These are phyloP conservation scores for Skeletonema costatum DNA, from an alignment of 108 stramenopile genomes.

Conservation along the genomic window DNA sequence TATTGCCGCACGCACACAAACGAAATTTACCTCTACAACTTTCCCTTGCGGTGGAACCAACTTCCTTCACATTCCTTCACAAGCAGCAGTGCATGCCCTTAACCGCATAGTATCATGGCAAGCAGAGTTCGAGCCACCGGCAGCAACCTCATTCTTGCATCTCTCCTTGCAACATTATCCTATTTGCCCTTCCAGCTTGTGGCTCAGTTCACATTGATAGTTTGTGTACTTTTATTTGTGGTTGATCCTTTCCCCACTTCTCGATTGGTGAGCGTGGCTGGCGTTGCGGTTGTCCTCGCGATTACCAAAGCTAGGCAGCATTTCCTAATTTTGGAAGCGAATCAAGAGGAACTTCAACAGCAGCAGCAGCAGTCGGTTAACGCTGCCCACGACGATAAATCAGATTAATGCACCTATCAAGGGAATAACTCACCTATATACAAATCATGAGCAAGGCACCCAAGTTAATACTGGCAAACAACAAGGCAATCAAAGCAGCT, in stretches of 20 bases:
- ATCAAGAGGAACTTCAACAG: not conserved
- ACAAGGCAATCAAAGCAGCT: constrained; percentile 44
- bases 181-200: constrained; percentile 66
- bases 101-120: constrained; percentile 1
- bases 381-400: not conserved
- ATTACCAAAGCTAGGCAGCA: not conserved
- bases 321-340: not conserved
- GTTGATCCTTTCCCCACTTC: constrained; percentile 61
- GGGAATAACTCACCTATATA: not conserved
- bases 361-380: not conserved
- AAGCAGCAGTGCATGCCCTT: not conserved
- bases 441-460: not conserved
- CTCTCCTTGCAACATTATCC: constrained; percentile 49
- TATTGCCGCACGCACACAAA: too few relatives aligned
- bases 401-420: not conserved
- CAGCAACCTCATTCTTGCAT: constrained; percentile 44
- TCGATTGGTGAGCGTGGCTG: constrained; percentile 5
- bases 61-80: too few relatives aligned
- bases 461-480: not conserved
- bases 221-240: constrained; percentile 54
- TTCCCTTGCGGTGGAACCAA: too few relatives aligned
- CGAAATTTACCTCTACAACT: too few relatives aligned
- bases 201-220: constrained; percentile 53
- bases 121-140: constrained; percentile 15
- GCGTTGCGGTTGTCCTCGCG: not conserved